Evolutionary conservation across 2,329 filamentous ascomycete genomes (phyloP), one percentile per base, ranked within the genome.

Genomic region (Simplicillium sp.): DNA sequence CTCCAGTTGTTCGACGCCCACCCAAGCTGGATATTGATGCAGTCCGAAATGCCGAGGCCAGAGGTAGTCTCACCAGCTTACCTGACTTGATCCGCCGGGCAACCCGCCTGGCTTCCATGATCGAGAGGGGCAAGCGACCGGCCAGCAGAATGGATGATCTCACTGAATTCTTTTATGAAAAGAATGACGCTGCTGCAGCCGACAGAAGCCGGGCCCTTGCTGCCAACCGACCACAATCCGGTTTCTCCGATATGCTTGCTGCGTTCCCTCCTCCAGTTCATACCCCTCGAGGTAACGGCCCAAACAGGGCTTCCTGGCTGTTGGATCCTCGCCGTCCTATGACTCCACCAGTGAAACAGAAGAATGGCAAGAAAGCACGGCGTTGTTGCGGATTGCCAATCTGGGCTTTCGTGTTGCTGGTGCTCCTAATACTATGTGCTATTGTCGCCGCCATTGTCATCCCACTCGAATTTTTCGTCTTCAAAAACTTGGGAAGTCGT

Each of bases 41-140:
- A 4, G 84, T 94, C 3, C 76, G 80, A 48, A 80, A 83, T 39
- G 85, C 86, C 13, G 87, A 96, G 59, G 77, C 83, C 1, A 78
- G 92, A 54, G 89, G 87, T 4, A 96, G 89, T 57, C 70, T 95
- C 47, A 97, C 92, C 2, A 96, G 89, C 61, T 67, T 98, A 44
- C 84, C 89, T 0, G 92, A 97, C 57, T 67, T 98, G 45, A 97
- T 98, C 50, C 75, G 80, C 53, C 78, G 92, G 50, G 92, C 92
- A 11, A 97, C 90, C 1, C 80, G 79, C 48, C 67, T 97, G 31
- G 90, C 89, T 13, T 78, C 86, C 0, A 88, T 94, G 61, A 80
- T 98, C 44, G 90, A 97, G 53, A 81, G 81, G 48, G 90, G 90
- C 11, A 82, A 68, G 47, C 66, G 78, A 49, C 78, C 78, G 20